A percentile compares a stretch with the other conserved stretches of the same genome.
Evolutionary conservation across 768 basidiomycete genomes (phyloP).

Genomic region (Coprinopsis strossmayeri): DNA sequence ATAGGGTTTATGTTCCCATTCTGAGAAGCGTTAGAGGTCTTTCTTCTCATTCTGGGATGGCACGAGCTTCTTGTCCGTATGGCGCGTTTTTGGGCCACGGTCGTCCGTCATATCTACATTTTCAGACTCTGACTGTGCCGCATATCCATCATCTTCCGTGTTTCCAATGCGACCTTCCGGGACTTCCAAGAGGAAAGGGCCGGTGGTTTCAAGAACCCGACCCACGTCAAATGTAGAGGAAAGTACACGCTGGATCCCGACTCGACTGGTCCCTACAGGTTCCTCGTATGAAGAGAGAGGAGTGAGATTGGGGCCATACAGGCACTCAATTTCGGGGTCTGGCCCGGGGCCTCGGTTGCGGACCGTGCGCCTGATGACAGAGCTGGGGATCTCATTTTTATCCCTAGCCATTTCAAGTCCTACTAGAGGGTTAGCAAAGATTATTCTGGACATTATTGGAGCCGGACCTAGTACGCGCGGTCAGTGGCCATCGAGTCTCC

Average conservation of each 20-base stretch:
- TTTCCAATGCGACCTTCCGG: too few relatives aligned
- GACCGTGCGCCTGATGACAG: neutral
- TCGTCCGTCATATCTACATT: neutral
- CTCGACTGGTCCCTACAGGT: too few relatives aligned
- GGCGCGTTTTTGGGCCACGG: neutral
- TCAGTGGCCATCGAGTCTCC: too few relatives aligned
- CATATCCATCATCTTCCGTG: neutral
- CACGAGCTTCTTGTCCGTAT: neutral
- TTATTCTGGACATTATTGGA: too few relatives aligned
- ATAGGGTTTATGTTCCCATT: too few relatives aligned
- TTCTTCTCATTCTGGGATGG: neutral
- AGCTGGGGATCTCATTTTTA: neutral
- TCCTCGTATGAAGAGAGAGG: neutral
- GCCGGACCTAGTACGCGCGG: too few relatives aligned
- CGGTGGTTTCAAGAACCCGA: neutral
- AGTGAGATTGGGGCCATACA: neutral
- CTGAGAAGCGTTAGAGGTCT: neutral
- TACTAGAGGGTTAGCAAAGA: too few relatives aligned
- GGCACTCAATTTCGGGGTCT: neutral
- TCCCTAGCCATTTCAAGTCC: neutral
- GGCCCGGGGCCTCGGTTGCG: neutral
- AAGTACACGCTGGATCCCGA: too few relatives aligned
- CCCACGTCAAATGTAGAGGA: neutral
- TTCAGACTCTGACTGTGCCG: neutral
- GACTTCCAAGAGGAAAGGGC: neutral